Evolutionary conservation across 2,329 filamentous ascomycete species (phyloP).

Genomic region (Cladobotryum mycophilum): DNA sequence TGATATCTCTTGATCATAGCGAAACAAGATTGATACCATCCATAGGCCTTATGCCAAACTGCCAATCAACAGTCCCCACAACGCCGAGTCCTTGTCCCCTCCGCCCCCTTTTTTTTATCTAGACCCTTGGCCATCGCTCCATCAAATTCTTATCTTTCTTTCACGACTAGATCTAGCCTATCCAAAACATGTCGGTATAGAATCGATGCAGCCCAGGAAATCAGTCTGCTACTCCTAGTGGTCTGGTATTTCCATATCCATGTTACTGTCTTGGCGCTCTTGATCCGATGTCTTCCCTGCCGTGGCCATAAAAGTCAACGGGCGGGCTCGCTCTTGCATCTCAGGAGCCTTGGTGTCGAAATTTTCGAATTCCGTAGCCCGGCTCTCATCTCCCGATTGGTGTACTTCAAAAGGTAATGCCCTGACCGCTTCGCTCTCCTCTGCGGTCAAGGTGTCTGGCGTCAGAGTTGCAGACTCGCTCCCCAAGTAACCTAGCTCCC

Average conservation of each 20-base stretch:
- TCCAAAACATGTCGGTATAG: too few species aligned
- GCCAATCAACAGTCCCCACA: neutral
- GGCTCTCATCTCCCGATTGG: neutral
- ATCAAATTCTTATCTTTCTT: neutral
- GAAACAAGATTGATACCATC: neutral
- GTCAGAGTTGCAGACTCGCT: conserved; percentile 21
- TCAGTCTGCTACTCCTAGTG: conserved; percentile 3
- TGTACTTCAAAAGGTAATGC: conserved; percentile 1
- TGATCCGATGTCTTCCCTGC: conserved; percentile 15
- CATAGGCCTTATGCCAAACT: neutral
- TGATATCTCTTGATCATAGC: neutral
- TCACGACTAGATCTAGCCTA: too few species aligned
- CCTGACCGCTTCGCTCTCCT: conserved; percentile 12
- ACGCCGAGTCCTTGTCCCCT: too few species aligned
- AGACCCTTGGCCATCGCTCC: too few species aligned
- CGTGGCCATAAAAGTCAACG: conserved; percentile 19
- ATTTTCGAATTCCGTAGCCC: conserved; percentile 9
- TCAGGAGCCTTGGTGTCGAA: conserved; percentile 29
- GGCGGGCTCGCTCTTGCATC: conserved; percentile 37
- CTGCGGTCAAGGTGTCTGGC: conserved; percentile 19
- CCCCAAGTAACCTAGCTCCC: conserved; percentile 15
- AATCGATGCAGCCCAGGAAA: neutral
- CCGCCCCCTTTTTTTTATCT: too few species aligned
- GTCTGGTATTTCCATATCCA: conserved; percentile 34
- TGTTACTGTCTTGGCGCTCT: conserved; percentile 19